Base-by-base conservation (phyloP, 352 stramenopile genomes). In the Pythium myriotylum region DNA sequence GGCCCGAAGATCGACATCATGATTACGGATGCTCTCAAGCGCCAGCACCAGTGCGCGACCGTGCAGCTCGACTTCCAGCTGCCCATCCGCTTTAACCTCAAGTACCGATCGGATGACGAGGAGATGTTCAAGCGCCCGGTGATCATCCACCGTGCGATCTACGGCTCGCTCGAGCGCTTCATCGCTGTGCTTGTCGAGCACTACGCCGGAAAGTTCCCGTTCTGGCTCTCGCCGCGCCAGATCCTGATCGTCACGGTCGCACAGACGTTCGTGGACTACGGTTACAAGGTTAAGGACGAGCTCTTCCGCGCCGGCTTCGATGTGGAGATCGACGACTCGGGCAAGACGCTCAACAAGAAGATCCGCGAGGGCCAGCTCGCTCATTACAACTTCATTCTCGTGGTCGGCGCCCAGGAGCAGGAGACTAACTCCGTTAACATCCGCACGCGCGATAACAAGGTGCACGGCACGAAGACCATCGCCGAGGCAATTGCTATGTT, bases 41-140 rank as follows among this genome's bases (percentile, higher is more conserved):
- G 97, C 26, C 89, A 97, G 66, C 98, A 98, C 83, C 97, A 99
- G 71, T 99, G 96, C 72, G 97, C 90, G 16, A 99, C 97, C 19
- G 95, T 99, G 40, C 97, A 99, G 73, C 94, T 97, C 59, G 97
- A 99, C 76, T 99, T 99, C 69, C 98, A 99, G 73, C 71, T 99
- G 40, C 97, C 97, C 22, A 88, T 97, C 49, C 88, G 97, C 53
- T 99, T 99, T 65, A 91, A 95, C 63, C 85, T 99, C 45, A 84
- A 86, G 61, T 99, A 96, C 48, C 88, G 83, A 56, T 81, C 81
- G 22, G 91, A 98, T 56, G 91, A 79, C 14, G 65, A 91, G 32
- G 75, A 87, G 61, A 86, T 51, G 88, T 98, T 45, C 90, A 98
- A 82, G 92, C 85, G 54, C 58, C 97, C 97, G 22, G 98, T 99